Evolutionary conservation across 2,329 filamentous ascomycete species (phyloP).

Genomic region (Fusarium veterinarium): DNA sequence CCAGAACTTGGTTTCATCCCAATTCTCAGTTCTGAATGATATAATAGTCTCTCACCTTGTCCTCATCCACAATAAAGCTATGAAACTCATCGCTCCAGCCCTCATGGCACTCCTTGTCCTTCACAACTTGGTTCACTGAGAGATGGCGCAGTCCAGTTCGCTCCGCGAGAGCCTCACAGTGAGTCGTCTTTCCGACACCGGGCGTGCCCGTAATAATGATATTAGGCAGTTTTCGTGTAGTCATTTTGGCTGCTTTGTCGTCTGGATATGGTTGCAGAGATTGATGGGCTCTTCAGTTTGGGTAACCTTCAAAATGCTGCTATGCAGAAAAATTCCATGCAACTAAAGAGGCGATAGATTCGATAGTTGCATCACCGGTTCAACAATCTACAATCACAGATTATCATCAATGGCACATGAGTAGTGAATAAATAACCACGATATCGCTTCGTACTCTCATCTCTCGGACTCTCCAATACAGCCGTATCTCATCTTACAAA

Average conservation of each 20-base stretch:
- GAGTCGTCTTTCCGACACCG: constrained; percentile 94
- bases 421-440: constrained; percentile 33
- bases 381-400: constrained; percentile 4
- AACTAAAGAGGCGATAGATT: constrained; percentile 31
- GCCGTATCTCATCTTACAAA: constrained; percentile 45
- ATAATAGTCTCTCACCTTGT: constrained; percentile 73
- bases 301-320: constrained; percentile 11
- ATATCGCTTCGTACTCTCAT: constrained; percentile 38
- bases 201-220: constrained; percentile 96
- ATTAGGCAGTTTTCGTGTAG: constrained; percentile 74
- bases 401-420: neutral
- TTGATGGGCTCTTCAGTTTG: constrained; percentile 26
- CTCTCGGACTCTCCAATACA: constrained; percentile 38
- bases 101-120: constrained; percentile 87
- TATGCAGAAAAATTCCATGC: constrained; percentile 24
- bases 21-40: too few species aligned
- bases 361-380: constrained; percentile 23
- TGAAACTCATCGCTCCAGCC: constrained; percentile 87
- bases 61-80: constrained; percentile 95
- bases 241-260: constrained; percentile 31
- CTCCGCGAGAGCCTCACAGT: constrained; percentile 83
- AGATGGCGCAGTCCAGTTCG: constrained; percentile 83
- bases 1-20: neutral
- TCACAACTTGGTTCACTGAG: constrained; percentile 90
- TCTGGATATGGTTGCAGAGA: constrained; percentile 37